phyloP scores from a whole-genome alignment of 2,329 filamentous ascomycete genomes.

The Calonectria hawksworthii region DNA sequence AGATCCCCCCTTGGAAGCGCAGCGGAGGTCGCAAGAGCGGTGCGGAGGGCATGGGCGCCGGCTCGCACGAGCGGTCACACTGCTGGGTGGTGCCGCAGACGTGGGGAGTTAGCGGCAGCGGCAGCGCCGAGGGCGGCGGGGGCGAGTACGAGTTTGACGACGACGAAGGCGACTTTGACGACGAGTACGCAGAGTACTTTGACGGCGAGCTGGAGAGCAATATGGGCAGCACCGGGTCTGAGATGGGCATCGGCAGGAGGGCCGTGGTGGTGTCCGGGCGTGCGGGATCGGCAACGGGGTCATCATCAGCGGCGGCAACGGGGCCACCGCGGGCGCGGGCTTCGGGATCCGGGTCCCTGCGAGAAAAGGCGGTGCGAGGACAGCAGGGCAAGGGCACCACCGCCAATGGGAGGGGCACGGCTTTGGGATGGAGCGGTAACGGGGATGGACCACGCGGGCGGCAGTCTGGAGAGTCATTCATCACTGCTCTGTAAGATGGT shows the following conservation, averaged over 20 bases:
- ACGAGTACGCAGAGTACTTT: constrained; percentile 25
- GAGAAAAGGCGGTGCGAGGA: background rate
- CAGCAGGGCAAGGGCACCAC: background rate
- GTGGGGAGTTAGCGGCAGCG: constrained; percentile 50
- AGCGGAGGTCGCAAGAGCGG: constrained; percentile 19
- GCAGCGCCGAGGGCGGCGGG: constrained; percentile 26
- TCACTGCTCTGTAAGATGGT: constrained; percentile 10
- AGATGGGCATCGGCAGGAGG: constrained; percentile 9
- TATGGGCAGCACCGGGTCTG: constrained; percentile 7
- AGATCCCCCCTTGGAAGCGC: constrained; percentile 68
- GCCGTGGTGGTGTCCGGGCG: constrained; percentile 19
- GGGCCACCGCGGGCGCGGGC: background rate
- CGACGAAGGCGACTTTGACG: constrained; percentile 25
- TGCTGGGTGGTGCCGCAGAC: constrained; percentile 63
- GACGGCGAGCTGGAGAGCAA: constrained; percentile 6
- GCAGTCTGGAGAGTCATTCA: constrained; percentile 25
- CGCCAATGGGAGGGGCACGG: background rate
- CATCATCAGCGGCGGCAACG: background rate
- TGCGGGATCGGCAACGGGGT: constrained; percentile 10
- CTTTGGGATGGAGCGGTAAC: background rate
- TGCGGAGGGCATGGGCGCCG: constrained; percentile 49
- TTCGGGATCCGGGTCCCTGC: constrained; percentile 1
- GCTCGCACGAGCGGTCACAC: constrained; percentile 64
- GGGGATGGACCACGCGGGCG: background rate
- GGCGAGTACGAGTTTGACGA: constrained; percentile 27